phyloP scores from a whole-genome alignment of 306 rosid genomes.

The Heteromeles arbutifolia region DNA sequence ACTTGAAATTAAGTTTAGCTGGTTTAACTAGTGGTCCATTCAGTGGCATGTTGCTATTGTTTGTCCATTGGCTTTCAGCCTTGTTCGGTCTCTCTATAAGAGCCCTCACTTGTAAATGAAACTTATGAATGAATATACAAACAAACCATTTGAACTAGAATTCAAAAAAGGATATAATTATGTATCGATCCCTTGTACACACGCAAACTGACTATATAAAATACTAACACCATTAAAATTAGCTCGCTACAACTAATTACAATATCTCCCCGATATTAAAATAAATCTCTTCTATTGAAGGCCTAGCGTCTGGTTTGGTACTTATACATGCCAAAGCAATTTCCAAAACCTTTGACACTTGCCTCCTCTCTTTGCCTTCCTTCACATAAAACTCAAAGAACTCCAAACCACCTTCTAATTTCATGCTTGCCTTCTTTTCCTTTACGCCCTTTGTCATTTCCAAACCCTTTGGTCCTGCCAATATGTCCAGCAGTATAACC shows the following conservation, averaged over 20 bases:
- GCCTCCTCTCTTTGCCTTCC: slow-evolving; percentile 10
- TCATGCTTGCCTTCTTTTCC: background rate
- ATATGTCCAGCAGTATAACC: slow-evolving; percentile 13
- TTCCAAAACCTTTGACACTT: slow-evolving; percentile 1
- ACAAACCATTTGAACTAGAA: too few relatives aligned
- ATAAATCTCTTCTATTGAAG: background rate
- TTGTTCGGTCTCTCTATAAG: too few relatives aligned
- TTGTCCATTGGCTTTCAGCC: too few relatives aligned
- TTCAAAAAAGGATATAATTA: too few relatives aligned
- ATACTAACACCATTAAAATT: too few relatives aligned
- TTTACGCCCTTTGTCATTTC: background rate
- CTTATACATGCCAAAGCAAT: slow-evolving; percentile 8
- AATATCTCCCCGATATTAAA: background rate
- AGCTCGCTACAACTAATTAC: background rate
- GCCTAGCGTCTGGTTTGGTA: slow-evolving; percentile 1
- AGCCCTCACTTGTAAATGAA: too few relatives aligned
- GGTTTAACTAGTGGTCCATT: too few relatives aligned
- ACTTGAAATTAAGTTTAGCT: too few relatives aligned
- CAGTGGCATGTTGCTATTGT: too few relatives aligned
- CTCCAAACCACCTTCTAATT: background rate
- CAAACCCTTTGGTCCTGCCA: slow-evolving; percentile 13
- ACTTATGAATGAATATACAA: too few relatives aligned
- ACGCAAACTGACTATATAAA: too few relatives aligned
- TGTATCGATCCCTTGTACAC: too few relatives aligned
- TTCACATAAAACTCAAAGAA: slow-evolving; percentile 11